A percentile compares a stretch with the other conserved stretches of the same genome.
phyloP scores from a whole-genome alignment of 352 stramenopile species.

The Aphanomyces invadans region DNA sequence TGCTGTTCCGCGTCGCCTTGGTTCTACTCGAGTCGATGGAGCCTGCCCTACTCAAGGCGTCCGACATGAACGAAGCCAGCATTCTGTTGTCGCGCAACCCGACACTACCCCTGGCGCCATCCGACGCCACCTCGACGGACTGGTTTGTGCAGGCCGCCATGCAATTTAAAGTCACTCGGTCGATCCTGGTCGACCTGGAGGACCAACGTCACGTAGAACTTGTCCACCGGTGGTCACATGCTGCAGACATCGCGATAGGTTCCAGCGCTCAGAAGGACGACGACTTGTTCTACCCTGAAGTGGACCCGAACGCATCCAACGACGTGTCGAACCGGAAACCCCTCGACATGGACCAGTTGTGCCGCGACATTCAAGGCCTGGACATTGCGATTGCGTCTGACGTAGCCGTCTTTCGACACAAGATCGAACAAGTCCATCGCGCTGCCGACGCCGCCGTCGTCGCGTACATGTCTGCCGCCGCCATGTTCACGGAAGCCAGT shows the following conservation, averaged over 20 bases:
- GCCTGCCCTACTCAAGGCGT: slow-evolving; percentile 45
- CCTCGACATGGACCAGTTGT: slow-evolving; percentile 42
- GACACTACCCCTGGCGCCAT: slow-evolving; percentile 37
- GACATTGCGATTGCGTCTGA: slow-evolving; percentile 65
- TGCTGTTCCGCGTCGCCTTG: slow-evolving; percentile 60
- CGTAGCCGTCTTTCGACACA: slow-evolving; percentile 54
- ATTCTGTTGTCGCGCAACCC: slow-evolving; percentile 61
- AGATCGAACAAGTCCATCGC: slow-evolving; percentile 66
- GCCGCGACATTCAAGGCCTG: slow-evolving; percentile 47
- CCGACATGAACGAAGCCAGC: slow-evolving; percentile 72
- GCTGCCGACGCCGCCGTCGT: slow-evolving; percentile 45
- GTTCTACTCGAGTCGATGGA: slow-evolving; percentile 52
- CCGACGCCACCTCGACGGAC: too few relatives aligned
- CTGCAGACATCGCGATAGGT: too few relatives aligned
- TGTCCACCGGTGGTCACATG: not conserved
- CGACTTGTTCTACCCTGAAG: slow-evolving; percentile 60
- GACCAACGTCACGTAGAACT: slow-evolving; percentile 57
- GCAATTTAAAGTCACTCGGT: slow-evolving; percentile 59
- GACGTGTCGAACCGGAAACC: slow-evolving; percentile 21
- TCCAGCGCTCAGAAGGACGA: too few relatives aligned
- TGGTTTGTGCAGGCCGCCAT: slow-evolving; percentile 41
- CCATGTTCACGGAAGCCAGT: slow-evolving; percentile 49
- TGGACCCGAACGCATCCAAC: slow-evolving; percentile 38
- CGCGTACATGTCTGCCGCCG: slow-evolving; percentile 44
- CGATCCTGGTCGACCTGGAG: slow-evolving; percentile 48